Percentiles rank a stretch among this genome's conserved stretches.
Evolutionary conservation across 805 yeast genomes (phyloP).

Genomic region (Metschnikowia gelsemii): DNA sequence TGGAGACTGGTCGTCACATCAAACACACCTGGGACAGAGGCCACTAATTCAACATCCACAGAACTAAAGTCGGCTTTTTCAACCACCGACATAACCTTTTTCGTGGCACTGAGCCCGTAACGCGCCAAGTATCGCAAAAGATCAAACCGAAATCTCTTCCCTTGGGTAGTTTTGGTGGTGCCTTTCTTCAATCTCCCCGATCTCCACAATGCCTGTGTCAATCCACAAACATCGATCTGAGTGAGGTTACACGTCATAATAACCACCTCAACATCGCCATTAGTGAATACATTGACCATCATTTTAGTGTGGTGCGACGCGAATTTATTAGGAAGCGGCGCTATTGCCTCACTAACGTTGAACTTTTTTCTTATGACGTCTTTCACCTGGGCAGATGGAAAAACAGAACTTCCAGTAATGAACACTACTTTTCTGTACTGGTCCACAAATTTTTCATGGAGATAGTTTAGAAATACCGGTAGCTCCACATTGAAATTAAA

Average conservation of each 20-base stretch:
- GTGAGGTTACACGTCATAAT: conserved; percentile 63
- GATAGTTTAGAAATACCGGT: conserved; percentile 34
- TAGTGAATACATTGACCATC: conserved; percentile 56
- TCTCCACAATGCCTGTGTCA: conserved; percentile 68
- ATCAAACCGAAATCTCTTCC: conserved; percentile 43
- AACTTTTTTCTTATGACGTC: conserved; percentile 14
- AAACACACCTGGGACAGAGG: conserved; percentile 51
- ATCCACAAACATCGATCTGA: conserved; percentile 49
- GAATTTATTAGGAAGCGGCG: conserved; percentile 31
- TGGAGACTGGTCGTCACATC: conserved; percentile 16
- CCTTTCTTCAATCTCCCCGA: conserved; percentile 43
- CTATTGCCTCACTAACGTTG: conserved; percentile 33
- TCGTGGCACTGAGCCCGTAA: conserved; percentile 36
- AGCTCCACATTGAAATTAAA: conserved; percentile 51
- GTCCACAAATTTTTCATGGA: conserved; percentile 26
- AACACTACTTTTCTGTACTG: conserved; percentile 27
- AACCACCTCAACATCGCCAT: conserved; percentile 48
- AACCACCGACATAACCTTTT: conserved; percentile 29
- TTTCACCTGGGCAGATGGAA: neutral
- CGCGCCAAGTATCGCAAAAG: conserved; percentile 44
- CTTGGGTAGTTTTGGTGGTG: conserved; percentile 2
- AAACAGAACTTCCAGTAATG: conserved; percentile 28
- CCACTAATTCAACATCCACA: conserved; percentile 52
- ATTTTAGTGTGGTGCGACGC: conserved; percentile 67
- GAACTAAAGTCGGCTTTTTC: conserved; percentile 43